Conservation (phyloP, 2,329 filamentous ascomycete species). For the Rhynchosporium secalis region DNA sequence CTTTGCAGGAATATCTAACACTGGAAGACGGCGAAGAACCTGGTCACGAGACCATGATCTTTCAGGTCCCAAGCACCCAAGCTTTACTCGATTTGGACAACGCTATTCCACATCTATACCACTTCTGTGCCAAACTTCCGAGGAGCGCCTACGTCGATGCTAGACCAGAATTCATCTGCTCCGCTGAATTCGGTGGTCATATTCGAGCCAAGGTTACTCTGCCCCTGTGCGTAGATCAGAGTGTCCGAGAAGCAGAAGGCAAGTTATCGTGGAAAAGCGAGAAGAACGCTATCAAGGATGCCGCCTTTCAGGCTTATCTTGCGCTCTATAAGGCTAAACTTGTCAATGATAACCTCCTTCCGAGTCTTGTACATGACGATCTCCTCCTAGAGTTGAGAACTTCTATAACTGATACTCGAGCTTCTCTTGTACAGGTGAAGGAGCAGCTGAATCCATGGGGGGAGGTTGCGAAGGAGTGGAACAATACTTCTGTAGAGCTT, state of each 20-base stretch:
- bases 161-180: slow-evolving; percentile 64
- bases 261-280: slow-evolving; percentile 64
- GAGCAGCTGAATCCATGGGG: slow-evolving; percentile 43
- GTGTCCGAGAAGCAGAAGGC: slow-evolving; percentile 56
- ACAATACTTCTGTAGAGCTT: slow-evolving; percentile 55
- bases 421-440: slow-evolving; percentile 41
- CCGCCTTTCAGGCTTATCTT: slow-evolving; percentile 73
- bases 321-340: slow-evolving; percentile 68
- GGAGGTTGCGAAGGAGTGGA: slow-evolving; percentile 41
- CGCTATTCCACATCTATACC: slow-evolving; percentile 73
- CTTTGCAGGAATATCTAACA: slow-evolving; percentile 27
- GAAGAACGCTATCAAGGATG: slow-evolving; percentile 66
- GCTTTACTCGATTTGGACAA: slow-evolving; percentile 70
- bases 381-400: slow-evolving; percentile 53
- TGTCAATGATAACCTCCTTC: slow-evolving; percentile 76
- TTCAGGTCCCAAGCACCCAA: slow-evolving; percentile 52
- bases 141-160: slow-evolving; percentile 59
- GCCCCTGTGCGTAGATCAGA: slow-evolving; percentile 66
- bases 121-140: slow-evolving; percentile 70
- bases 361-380: slow-evolving; percentile 45
- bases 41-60: slow-evolving; percentile 38
- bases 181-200: slow-evolving; percentile 44
- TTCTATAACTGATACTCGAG: slow-evolving; percentile 48
- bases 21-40: slow-evolving; percentile 37
- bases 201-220: slow-evolving; percentile 65